A percentile compares a stretch with the other conserved stretches of the same genome.
Evolutionary conservation across 352 stramenopile genomes (phyloP).

Genomic region (Phytophthora boehmeriae): DNA sequence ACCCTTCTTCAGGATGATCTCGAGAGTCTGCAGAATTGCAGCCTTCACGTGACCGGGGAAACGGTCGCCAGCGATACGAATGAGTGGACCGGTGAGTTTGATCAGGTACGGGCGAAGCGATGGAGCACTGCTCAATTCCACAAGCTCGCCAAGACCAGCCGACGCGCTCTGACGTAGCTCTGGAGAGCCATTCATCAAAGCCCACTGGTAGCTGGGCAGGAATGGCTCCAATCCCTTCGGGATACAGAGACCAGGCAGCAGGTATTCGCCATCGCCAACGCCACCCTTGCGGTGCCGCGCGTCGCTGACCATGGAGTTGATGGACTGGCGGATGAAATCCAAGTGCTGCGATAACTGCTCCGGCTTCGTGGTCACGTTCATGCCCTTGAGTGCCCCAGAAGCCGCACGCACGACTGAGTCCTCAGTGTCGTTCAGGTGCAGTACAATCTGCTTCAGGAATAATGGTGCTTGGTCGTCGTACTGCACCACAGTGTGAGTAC

Average conservation of each 20-base stretch:
- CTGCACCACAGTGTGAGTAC: slow-evolving; percentile 81
- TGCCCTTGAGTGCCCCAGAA: slow-evolving; percentile 88
- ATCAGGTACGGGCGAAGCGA: slow-evolving; percentile 96
- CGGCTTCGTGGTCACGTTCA: slow-evolving; percentile 92
- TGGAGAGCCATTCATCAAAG: slow-evolving; percentile 95
- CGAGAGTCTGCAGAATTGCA: slow-evolving; percentile 97
- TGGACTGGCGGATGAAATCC: slow-evolving; percentile 97
- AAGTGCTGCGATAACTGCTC: slow-evolving; percentile 96
- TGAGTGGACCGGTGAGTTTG: slow-evolving; percentile 97
- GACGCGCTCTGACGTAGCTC: slow-evolving; percentile 92
- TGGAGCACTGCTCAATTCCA: slow-evolving; percentile 89
- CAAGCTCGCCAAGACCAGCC: slow-evolving; percentile 96
- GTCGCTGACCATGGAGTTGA: slow-evolving; percentile 97
- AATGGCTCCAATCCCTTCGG: slow-evolving; percentile 95
- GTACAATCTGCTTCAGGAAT: slow-evolving; percentile 96
- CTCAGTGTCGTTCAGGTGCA: slow-evolving; percentile 96
- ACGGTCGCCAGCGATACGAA: slow-evolving; percentile 99
- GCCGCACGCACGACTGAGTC: slow-evolving; percentile 88
- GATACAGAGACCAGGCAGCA: slow-evolving; percentile 82
- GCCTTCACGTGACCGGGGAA: slow-evolving; percentile 98
- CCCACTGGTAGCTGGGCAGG: slow-evolving; percentile 97
- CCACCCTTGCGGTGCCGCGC: slow-evolving; percentile 94
- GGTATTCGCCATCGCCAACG: slow-evolving; percentile 75
- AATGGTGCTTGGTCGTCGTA: slow-evolving; percentile 96
- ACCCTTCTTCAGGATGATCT: slow-evolving; percentile 97